Evolutionary conservation across 2,329 filamentous ascomycete species (phyloP), one percentile per base, ranked within the genome.

Genomic region (Fusarium humuli): DNA sequence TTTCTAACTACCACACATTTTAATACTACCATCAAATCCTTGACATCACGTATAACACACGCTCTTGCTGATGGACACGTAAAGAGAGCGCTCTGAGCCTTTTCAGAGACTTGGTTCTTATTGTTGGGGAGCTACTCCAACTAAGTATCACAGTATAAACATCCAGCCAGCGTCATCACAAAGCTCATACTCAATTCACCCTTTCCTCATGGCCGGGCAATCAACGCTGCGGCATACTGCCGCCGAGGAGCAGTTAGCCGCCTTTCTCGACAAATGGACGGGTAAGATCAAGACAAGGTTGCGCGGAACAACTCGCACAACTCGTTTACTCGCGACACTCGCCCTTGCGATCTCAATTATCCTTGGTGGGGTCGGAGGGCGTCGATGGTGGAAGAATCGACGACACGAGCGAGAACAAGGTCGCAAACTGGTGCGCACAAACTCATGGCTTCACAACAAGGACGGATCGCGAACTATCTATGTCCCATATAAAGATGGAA

Each of bases 381-480:
- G 91, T 64, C 88, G 88, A 66, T 93, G 91, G 88, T 95, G 93
- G 87, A 90, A 87, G 76, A 88, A 86, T 61, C 86, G 89, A 65
- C 88, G 88, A 50, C 90, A 90, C 69, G 95, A 98, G 81, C 90
- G 89, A 71, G 94, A 96, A 74, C 92, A 94, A 73, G 94, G 94
- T 7, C 86, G 89, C 68, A 92, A 92, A 70, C 86, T 99, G 56
- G 84, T 98, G 69, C 89, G 96, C 61, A 91, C 93, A 65, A 99
- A 99, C 81, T 98, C 95, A 32, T 97, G 94, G 76, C 85, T 98
- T 68, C 89, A 92, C 81, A 94, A 95, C 75, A 98, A 98, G 82
- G 96, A 98, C 84, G 96, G 96, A 52, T 95, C 94, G 50, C 88
- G 96, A 58, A 97, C 94, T 16, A 96, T 99, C 62, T 98, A 96